These are phyloP conservation scores for Vigna hirtella DNA, from an alignment of 306 rosid species.

Conservation along the genomic window DNA sequence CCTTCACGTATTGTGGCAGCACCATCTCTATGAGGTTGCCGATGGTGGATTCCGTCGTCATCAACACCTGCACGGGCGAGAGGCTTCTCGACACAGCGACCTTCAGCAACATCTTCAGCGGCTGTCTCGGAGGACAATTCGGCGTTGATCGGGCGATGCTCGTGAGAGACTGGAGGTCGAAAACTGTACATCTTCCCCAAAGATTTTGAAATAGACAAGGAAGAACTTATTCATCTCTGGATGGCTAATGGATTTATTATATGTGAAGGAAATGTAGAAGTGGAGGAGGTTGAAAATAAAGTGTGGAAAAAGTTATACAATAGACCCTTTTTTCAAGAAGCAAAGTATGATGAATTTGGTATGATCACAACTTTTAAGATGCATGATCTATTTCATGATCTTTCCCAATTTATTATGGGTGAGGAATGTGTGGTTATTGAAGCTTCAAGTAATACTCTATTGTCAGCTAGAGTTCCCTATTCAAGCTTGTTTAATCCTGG, in stretches of 20 bases:
- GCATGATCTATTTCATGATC: conserved; percentile 39
- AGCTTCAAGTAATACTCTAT: background rate
- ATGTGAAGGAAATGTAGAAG: background rate
- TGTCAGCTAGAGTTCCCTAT: conserved; percentile 13
- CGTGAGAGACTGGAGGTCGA: conserved; percentile 56
- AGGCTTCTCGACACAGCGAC: conserved; percentile 78
- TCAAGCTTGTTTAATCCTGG: background rate
- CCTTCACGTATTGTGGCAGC: conserved; percentile 65
- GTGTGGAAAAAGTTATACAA: conserved; percentile 35
- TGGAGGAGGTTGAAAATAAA: conserved; percentile 45
- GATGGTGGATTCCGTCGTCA: conserved; percentile 63
- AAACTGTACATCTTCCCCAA: conserved; percentile 48
- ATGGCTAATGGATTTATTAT: background rate
- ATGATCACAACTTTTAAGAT: background rate
- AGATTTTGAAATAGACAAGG: background rate
- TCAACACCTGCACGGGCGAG: conserved; percentile 73
- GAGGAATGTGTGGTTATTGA: background rate
- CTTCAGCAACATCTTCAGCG: conserved; percentile 76
- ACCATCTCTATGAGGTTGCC: conserved; percentile 62
- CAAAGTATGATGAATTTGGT: background rate
- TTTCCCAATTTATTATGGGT: conserved; percentile 38
- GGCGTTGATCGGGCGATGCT: conserved; percentile 17
- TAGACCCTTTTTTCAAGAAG: conserved; percentile 43
- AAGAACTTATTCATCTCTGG: conserved; percentile 37
- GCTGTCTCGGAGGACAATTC: conserved; percentile 54